Base-by-base conservation (phyloP, 495 filamentous ascomycete genomes). In the Aspergillus panamensis region DNA sequence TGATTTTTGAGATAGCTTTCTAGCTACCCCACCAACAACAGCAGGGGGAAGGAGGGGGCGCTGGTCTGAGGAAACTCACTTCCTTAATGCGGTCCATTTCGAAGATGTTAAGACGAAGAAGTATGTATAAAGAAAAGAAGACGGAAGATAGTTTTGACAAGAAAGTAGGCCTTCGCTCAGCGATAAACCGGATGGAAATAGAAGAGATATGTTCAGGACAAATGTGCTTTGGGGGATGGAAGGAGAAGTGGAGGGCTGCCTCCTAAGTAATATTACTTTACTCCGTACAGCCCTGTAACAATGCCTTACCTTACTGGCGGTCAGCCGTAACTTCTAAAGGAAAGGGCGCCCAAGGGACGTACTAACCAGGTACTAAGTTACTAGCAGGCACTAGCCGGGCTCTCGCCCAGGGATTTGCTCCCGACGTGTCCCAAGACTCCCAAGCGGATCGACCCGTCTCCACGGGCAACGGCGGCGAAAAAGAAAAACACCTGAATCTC, bases 41-140 rank as follows among this genome's bases (percentile, higher is more conserved):
- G 63, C 25, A 25, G 58, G 62, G 44, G 60, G 69, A 54, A 30
- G 64, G 55, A 39, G 44, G 31, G 49, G 50, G 56, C 52, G 57
- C 51, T 55, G 32, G 48, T 21, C 2, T 25, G 50, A 35, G 54
- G 51, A 58, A 57, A 79, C 86, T 79, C 68, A 93, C 90, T 81
- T 90, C 83, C 84, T 87, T 90, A 74, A 95, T 92, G 67, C 75
- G 80, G 54, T 82, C 79, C 80, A 82, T 82, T 66, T 65, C 80
- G 66, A 58, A 31, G 58, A 40, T 51, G 21, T 58, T 48, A 59
- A 45, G 42, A 31, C 56, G 56, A 51, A 44, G 35, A 52, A 70
- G 66, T 69, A 73, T 73, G 67, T 75, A 69, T 62, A 55, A 33
- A 60, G 58, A 70, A 67, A 62, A 44, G 57, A 67, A 64, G 47